Base-by-base conservation (phyloP, 176 grass and related monocot genomes). In the Oryza punctata region DNA sequence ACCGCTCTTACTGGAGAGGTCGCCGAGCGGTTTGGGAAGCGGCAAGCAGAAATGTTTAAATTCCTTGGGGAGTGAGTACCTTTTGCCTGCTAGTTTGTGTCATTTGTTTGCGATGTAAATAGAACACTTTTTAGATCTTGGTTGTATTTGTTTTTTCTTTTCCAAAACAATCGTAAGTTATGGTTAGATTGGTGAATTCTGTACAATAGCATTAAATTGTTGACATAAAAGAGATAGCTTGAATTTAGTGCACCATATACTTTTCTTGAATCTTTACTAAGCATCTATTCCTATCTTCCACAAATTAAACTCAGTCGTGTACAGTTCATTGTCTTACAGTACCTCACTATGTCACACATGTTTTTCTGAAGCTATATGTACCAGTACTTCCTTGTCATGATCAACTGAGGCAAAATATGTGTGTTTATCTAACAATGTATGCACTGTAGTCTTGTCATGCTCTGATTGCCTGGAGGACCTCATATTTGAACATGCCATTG, bases 1-100 rank as follows among this genome's bases (percentile, higher is more conserved):
- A 88, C 38, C 23, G 61, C 49, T 87, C 85, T 90, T 85, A 88
- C 78, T 72, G 89, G 89, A 76, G 95, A 97, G 44, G 77, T 82
- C 14, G 85, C 96, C 9, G 91, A 91, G 81, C 84, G 89, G 54
- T 98, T 98, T 85, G 96, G 85, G 35, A 83, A 85, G 67, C 84
- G 96, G 19, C 92, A 98, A 82, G 82, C 14, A 11, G 88, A 95
- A 49, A 98, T 90, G 50, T 98, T 98, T 78, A 92, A 72, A 67
- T 98, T 98, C 63, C 87, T 98, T 38, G 81, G 76, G 76, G 87
- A 83, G 96, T 98, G 83, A 95, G 96, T 89, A 81, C 30, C 71
- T 45, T 30, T 16, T 3, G 16, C 26, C 3, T 76, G 25, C 45
- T 84, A 67, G 28, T 41, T 72, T 69, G 3, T 67, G 49, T 47